Evolutionary conservation across 164 flowering plant species (phyloP).

Genomic region (Macadamia integrifolia): DNA sequence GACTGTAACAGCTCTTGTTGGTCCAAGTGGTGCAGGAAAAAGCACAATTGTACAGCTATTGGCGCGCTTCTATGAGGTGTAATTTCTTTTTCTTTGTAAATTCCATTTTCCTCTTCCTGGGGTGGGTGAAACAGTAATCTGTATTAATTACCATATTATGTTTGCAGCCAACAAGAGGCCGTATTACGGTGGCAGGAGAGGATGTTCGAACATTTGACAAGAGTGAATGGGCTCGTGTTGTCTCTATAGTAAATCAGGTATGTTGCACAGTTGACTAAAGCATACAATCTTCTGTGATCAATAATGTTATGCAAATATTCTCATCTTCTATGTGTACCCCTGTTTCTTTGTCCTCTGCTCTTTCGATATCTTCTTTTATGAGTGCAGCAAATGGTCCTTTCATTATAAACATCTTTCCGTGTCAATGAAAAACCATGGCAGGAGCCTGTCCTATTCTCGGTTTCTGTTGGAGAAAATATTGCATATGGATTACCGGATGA

Average conservation of each 20-base stretch:
- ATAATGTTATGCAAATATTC: background rate
- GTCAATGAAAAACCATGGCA: constrained; percentile 19
- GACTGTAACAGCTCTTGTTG: constrained; percentile 86
- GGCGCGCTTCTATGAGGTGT: constrained; percentile 96
- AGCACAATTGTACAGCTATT: constrained; percentile 93
- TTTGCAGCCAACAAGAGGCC: constrained; percentile 86
- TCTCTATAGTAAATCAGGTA: constrained; percentile 93
- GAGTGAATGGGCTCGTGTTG: constrained; percentile 90
- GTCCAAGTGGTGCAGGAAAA: constrained; percentile 95
- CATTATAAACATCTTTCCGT: background rate
- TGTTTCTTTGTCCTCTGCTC: background rate
- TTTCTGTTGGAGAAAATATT: constrained; percentile 95
- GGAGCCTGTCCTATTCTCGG: constrained; percentile 96
- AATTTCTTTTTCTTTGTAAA: constrained; percentile 7
- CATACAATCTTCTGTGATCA: background rate
- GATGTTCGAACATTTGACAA: constrained; percentile 92
- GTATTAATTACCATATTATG: background rate
- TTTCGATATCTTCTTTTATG: background rate
- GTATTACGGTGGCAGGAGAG: constrained; percentile 83
- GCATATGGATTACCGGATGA: constrained; percentile 96
- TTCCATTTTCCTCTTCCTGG: constrained; percentile 1
- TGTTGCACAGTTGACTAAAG: background rate
- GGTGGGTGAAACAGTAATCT: background rate
- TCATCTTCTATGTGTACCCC: background rate
- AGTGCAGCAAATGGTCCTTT: background rate